These are phyloP conservation scores for Amniculicola lignicola DNA, from an alignment of 495 filamentous ascomycete species.

Conservation along the genomic window DNA sequence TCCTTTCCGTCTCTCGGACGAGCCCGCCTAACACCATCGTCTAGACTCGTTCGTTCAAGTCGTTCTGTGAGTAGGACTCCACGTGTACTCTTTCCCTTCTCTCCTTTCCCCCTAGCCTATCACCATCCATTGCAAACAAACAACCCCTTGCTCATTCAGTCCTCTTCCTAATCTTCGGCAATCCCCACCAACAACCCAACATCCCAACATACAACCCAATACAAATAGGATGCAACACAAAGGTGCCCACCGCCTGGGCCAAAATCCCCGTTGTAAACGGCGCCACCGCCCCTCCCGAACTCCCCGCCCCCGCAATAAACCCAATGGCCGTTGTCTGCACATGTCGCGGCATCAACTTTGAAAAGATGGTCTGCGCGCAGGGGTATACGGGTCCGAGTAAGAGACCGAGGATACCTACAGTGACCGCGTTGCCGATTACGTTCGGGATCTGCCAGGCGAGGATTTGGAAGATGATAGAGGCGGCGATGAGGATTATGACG, in stretches of 20 bases:
- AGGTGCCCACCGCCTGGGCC: conserved; percentile 66
- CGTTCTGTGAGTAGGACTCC: too few species aligned
- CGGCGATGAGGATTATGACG: conserved; percentile 58
- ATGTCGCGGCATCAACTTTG: conserved; percentile 55
- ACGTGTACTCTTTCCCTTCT: too few species aligned
- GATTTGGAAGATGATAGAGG: conserved; percentile 63
- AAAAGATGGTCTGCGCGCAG: conserved; percentile 65
- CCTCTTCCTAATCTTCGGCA: conserved; percentile 56
- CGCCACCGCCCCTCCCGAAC: conserved; percentile 67
- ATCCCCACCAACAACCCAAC: conserved; percentile 60
- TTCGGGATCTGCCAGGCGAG: conserved; percentile 70
- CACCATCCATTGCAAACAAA: too few species aligned
- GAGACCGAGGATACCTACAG: conserved; percentile 68
- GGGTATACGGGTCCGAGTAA: conserved; percentile 77
- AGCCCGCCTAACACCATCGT: too few species aligned
- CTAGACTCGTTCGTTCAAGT: too few species aligned
- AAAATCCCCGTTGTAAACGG: conserved; percentile 73
- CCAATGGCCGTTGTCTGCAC: conserved; percentile 66
- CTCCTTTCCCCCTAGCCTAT: too few species aligned
- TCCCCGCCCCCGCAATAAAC: conserved; percentile 70
- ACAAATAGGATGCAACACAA: conserved; percentile 68
- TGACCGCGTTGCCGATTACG: conserved; percentile 43
- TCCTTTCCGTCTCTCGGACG: too few species aligned
- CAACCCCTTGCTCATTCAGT: conserved; percentile 46
- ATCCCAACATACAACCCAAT: conserved; percentile 67